Base-by-base conservation (phyloP, 1,284 basidiomycete genomes). In the Inonotus hispidus region DNA sequence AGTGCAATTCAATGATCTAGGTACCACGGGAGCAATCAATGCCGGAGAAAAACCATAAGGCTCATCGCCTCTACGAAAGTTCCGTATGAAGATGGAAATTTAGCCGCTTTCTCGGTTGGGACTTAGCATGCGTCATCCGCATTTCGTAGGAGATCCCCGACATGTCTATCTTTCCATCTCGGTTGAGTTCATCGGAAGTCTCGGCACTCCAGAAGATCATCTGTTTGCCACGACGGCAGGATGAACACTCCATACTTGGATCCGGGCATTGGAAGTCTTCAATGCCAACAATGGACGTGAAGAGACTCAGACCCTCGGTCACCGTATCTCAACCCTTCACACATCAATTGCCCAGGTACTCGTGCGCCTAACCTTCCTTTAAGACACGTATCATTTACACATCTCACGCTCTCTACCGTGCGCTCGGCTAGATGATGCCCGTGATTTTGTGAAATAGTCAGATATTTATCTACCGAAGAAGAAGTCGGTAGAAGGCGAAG, bases 91-190 rank as follows among this genome's bases (percentile, higher is more conserved):
- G 8, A 32, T 3, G 32, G 32, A 32, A 32, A 32, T 4, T 32
- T 4, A 8, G 32, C 32, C 8, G 32, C 32, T 32, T 32, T 32
- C 32, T 32, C 32, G 32, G 32, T 32, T 16, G 11, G 19, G 41
- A 10, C 16, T 6, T n/a, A n/a, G n/a, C 41, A 4, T 49, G 23
- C 47, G n/a, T 27, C 29, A 27, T 27, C 50, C 14, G 27, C 27
- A 52, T 32, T 52, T 52, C 50, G 35, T 35, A 52, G 32, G 50
- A 35, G 50, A 52, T 52, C 50, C 50, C 35, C 50, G 50, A 35
- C 29, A 14, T n/a, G 8, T 32, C 16, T 52, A 52, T 52, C 14
- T n/a, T 4, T 32, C 8, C 32, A 52, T 52, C 50, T 52, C 50
- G 11, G n/a, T 27, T 35, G 50, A 52, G 50, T 11, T 52, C 50